Evolutionary conservation across 352 stramenopile genomes (phyloP).

Genomic region (Phytopythium kandeliae): DNA sequence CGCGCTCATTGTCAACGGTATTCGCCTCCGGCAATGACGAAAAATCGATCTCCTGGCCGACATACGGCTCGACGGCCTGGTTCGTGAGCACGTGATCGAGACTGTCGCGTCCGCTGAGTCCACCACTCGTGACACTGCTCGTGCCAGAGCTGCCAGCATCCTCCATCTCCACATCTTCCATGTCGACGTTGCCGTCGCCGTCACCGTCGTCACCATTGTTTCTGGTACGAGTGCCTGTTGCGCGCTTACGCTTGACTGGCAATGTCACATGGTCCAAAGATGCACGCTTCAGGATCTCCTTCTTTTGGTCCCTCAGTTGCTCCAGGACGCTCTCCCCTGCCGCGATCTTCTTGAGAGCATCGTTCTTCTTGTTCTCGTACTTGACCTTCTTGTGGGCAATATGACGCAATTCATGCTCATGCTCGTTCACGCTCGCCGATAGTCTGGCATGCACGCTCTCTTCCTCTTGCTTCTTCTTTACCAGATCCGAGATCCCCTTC

Average conservation of each 20-base stretch:
- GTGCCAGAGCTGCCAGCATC: slow-evolving; percentile 4
- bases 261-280: slow-evolving; percentile 94
- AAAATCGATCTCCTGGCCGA: slow-evolving; percentile 85
- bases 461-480: slow-evolving; percentile 70
- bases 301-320: slow-evolving; percentile 90
- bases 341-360: slow-evolving; percentile 81
- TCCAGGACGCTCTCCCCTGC: slow-evolving; percentile 90
- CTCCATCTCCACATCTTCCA: slow-evolving; percentile 30
- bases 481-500: slow-evolving; percentile 46
- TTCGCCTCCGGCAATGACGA: slow-evolving; percentile 69
- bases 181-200: slow-evolving; percentile 49
- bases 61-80: slow-evolving; percentile 36
- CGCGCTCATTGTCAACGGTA: slow-evolving; percentile 73
- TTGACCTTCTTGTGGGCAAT: slow-evolving; percentile 58
- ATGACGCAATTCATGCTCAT: slow-evolving; percentile 58
- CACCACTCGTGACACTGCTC: slow-evolving; percentile 1
- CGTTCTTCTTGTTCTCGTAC: slow-evolving; percentile 56
- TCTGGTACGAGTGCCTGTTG: slow-evolving; percentile 10
- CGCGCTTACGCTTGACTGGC: slow-evolving; percentile 30
- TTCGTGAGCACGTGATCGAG: slow-evolving; percentile 39
- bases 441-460: slow-evolving; percentile 25
- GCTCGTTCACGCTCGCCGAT: slow-evolving; percentile 33
- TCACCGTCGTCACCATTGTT: slow-evolving; percentile 10
- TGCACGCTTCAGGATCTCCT: slow-evolving; percentile 93
- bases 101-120: slow-evolving; percentile 20